Evolutionary conservation across 257 asterid genomes (phyloP).

Genomic region (Przewalskia tangutica): DNA sequence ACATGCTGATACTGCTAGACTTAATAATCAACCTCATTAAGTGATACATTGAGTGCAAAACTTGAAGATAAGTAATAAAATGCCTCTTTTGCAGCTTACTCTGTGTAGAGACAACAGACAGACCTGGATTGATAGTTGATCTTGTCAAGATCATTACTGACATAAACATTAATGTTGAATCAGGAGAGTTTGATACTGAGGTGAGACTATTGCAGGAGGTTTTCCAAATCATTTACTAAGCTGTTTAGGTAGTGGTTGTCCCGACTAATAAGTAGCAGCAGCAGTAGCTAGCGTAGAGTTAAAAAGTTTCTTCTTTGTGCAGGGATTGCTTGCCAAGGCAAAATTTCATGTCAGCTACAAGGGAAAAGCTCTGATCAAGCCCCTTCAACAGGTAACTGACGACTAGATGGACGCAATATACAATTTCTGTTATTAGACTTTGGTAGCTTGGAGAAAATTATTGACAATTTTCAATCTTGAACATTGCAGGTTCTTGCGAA

Average conservation of each 20-base stretch:
- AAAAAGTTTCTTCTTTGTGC: neutral
- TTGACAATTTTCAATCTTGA: neutral
- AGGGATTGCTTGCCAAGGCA: conserved; percentile 97
- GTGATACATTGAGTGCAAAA: neutral
- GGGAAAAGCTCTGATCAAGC: conserved; percentile 75
- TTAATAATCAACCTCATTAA: neutral
- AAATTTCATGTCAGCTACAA: conserved; percentile 86
- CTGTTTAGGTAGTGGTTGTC: neutral
- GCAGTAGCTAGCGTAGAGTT: neutral
- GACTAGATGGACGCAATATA: neutral
- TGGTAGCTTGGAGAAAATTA: neutral
- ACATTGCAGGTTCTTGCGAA: conserved; percentile 70
- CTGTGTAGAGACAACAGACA: conserved; percentile 71
- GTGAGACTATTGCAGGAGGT: conserved; percentile 17
- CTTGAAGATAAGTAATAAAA: neutral
- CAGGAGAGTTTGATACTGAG: conserved; percentile 96
- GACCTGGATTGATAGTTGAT: conserved; percentile 91
- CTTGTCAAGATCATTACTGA: conserved; percentile 79
- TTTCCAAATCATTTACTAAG: neutral
- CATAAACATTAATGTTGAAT: conserved; percentile 61
- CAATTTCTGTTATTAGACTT: neutral
- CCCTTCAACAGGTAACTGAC: conserved; percentile 74
- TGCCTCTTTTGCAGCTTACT: conserved; percentile 56
- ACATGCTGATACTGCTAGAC: neutral
- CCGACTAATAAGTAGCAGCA: neutral